phyloP scores from a whole-genome alignment of 2,329 filamentous ascomycete species.

The Ceratocystis albifundus region DNA sequence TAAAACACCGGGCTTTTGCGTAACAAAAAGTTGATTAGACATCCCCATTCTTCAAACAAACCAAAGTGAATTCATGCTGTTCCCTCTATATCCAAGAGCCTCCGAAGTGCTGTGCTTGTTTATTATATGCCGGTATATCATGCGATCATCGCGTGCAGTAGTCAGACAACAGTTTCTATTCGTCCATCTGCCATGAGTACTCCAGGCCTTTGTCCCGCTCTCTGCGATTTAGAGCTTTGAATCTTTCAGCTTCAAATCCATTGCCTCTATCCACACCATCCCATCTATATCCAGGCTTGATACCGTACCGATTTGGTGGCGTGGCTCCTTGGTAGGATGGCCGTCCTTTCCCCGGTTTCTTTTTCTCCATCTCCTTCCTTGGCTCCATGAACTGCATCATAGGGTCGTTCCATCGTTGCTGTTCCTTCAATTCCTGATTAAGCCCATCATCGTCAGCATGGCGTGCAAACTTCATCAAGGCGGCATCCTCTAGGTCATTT shows the following conservation, averaged over 20 bases:
- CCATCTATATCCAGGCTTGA: constrained; percentile 85
- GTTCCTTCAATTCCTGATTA: constrained; percentile 69
- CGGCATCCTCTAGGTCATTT: constrained; percentile 65
- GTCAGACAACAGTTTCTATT: constrained; percentile 34
- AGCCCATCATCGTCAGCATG: constrained; percentile 73
- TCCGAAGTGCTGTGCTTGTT: too few relatives aligned
- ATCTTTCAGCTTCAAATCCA: constrained; percentile 87
- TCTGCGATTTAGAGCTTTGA: constrained; percentile 70
- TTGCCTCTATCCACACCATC: constrained; percentile 91
- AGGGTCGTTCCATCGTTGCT: constrained; percentile 84
- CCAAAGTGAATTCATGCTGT: neutral
- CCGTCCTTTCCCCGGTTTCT: constrained; percentile 34
- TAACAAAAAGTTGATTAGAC: too few relatives aligned
- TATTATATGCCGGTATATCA: too few relatives aligned
- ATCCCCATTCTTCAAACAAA: too few relatives aligned
- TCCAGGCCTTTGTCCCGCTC: constrained; percentile 67
- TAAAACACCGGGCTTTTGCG: neutral
- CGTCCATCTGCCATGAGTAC: constrained; percentile 96
- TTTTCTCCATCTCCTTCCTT: constrained; percentile 33
- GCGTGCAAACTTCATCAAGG: constrained; percentile 67
- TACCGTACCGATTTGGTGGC: constrained; percentile 86
- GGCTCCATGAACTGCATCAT: constrained; percentile 65
- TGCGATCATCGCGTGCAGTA: too few relatives aligned
- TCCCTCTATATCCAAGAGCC: too few relatives aligned
- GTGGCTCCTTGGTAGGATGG: constrained; percentile 69